Base-by-base conservation (phyloP, 2,329 filamentous ascomycete species). In the Ceratocystis harringtonii region DNA sequence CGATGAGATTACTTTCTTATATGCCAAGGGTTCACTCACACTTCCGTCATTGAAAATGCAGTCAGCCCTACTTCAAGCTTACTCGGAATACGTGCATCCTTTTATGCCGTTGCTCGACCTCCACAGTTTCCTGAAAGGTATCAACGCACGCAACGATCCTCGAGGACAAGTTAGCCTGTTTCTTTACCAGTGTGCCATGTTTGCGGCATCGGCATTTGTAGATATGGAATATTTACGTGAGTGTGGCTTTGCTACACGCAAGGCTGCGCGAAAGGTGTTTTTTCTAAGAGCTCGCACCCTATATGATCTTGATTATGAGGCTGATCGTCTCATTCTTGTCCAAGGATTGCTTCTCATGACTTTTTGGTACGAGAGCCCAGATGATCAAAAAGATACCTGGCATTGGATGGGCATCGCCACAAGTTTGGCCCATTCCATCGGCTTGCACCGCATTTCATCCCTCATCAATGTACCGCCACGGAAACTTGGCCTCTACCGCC, bases 341-440 rank as follows among this genome's bases (percentile, higher is more conserved):
- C 92, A 96, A 75, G 87, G 89, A 3, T 80, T 96, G 25, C 80
- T 96, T 28, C 81, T 96, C 67, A 92, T 96, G 88, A 96, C 92
- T 2, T 96, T 95, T 74, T 97, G 92, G 88, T 96, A 96, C 74
- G 92, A 96, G 75, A 95, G 90, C 12, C 92, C 92, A 0, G 91
- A 96, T 75, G 92, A 96, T 73, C 90, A 96, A 73, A 96, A 96
- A 75, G 92, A 96, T 74, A 96, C 92, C 58, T 96, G 92, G 89
- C 92, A 96, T 73, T 96, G 92, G 92, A 95, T 96, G 89, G 92
- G 92, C 19, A 90, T 96, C 45, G 92, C 92, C 52, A 89, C 95
- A 67, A 96, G 92, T 12, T 79, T 96, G 60, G 92, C 91, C 63
- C 90, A 96, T 74, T 96, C 92, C 12, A 96, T 96, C 69, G 92